A percentile compares a stretch with the other conserved stretches of the same genome.
Evolutionary conservation across 2,329 filamentous ascomycete species (phyloP).

Genomic region (Macrophomina pseudophaseolina): DNA sequence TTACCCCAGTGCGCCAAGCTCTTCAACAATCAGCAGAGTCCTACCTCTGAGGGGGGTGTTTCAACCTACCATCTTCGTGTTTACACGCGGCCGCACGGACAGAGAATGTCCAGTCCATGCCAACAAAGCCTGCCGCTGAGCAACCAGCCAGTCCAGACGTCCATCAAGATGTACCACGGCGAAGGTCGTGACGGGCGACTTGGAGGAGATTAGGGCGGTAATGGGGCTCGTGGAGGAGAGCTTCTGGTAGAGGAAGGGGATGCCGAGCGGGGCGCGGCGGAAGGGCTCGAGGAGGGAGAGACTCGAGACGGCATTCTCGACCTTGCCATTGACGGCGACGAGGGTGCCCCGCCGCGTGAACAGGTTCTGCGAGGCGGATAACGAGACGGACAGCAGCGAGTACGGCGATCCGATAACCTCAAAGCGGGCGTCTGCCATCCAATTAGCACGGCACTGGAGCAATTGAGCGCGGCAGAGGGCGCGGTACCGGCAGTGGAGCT

Average conservation of each 20-base stretch:
- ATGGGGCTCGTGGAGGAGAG: conserved; percentile 86
- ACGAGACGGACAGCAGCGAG: conserved; percentile 88
- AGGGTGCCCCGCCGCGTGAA: conserved; percentile 92
- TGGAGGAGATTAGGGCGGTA: conserved; percentile 86
- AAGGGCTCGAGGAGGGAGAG: conserved; percentile 86
- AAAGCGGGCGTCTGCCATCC: conserved; percentile 79
- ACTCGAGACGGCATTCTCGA: conserved; percentile 89
- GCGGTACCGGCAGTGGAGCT: conserved; percentile 24
- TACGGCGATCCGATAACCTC: conserved; percentile 91
- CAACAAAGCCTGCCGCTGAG: conserved; percentile 85
- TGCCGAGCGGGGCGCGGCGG: conserved; percentile 76
- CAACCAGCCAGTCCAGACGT: conserved; percentile 91
- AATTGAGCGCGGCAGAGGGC: conserved; percentile 16
- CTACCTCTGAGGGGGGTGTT: background rate
- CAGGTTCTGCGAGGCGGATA: conserved; percentile 91
- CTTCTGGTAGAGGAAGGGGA: conserved; percentile 93
- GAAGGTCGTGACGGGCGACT: conserved; percentile 84
- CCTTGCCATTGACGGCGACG: conserved; percentile 85
- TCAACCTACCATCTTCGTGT: conserved; percentile 67
- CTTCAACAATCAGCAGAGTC: conserved; percentile 50
- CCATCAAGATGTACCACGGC: conserved; percentile 89
- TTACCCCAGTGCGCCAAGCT: conserved; percentile 88
- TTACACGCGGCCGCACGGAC: conserved; percentile 74
- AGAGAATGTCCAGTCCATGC: conserved; percentile 96
- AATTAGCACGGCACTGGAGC: conserved; percentile 3